Evolutionary conservation across 768 basidiomycete genomes (phyloP), one percentile per base, ranked within the genome.

Genomic region (Collybiopsis confluens): DNA sequence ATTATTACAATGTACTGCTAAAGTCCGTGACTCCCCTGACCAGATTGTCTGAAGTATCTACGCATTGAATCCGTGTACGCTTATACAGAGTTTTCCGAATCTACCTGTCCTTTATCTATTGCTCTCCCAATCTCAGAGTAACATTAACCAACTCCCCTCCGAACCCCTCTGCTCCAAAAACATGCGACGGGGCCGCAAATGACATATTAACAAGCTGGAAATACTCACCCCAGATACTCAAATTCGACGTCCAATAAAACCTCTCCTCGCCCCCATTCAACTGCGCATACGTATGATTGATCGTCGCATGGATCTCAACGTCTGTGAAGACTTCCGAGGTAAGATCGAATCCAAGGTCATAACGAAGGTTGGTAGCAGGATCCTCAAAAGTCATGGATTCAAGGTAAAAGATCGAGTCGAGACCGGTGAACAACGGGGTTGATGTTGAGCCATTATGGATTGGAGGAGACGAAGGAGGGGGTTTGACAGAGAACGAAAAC

Each of bases 191-290:
- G 10, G 75, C 75, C 1, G 73, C 73, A 50, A 76, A 76, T 2
- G 72, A 74, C 71, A 76, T 74, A 53, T 76, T 75, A 28, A 66
- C 71, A 23, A 59, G 57, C 30, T 59, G 62, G 60, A 73, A 68
- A 28, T 69, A 69, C 41, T 68, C 68, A 11, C 72, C 72, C 72
- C 73, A 73, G 13, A 74, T 70, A 54, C 70, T 65, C 53, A 76
- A 47, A 43, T 62, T 61, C n/a, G 71, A 71, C 44, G 57, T 62
- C 61, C 73, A 76, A 61, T 64, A 71, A 21, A 59, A 61, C 15
- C 55, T 61, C 45, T 64, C 48, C 27, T 55, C 49, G 28, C 61
- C 58, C 4, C 62, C 67, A 20, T 63, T 61, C 46, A 73, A 56
- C 8, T 63, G 45, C 0, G 68, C 73, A 49, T 65, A 68, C 10